Conservation (phyloP, 1,139 yeast genomes). For the Magnusiomyces suaveolens region DNA sequence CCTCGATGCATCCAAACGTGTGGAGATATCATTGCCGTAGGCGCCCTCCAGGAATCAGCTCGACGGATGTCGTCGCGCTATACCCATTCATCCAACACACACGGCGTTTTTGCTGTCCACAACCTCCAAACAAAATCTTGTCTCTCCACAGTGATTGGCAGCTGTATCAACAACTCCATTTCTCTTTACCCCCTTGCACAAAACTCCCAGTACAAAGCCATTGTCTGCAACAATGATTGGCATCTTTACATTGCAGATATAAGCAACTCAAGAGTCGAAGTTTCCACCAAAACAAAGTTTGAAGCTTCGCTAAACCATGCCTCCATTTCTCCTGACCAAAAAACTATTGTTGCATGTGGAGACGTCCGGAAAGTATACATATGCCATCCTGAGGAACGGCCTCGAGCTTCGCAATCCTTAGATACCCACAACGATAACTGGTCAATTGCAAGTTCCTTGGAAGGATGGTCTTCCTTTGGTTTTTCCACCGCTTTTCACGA, state of each 20-base stretch:
- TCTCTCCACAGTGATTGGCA: slow-evolving; percentile 55
- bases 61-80: slow-evolving; percentile 21
- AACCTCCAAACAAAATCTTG: slow-evolving; percentile 41
- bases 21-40: slow-evolving; percentile 53
- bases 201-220: slow-evolving; percentile 36
- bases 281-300: slow-evolving; percentile 37
- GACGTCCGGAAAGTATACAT: slow-evolving; percentile 47
- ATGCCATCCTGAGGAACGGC: slow-evolving; percentile 36
- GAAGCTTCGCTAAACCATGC: slow-evolving; percentile 51
- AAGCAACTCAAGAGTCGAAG: slow-evolving; percentile 37
- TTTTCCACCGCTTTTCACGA: slow-evolving; percentile 74
- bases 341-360: slow-evolving; percentile 49
- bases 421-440: slow-evolving; percentile 12
- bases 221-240: slow-evolving; percentile 76
- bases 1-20: slow-evolving; percentile 64
- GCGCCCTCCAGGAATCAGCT: slow-evolving; percentile 47
- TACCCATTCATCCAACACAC: slow-evolving; percentile 22
- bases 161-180: slow-evolving; percentile 78
- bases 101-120: slow-evolving; percentile 54
- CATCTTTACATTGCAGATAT: slow-evolving; percentile 58
- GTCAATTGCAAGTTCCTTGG: slow-evolving; percentile 32
- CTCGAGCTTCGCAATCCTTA: slow-evolving; percentile 4
- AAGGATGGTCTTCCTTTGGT: slow-evolving; percentile 65
- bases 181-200: slow-evolving; percentile 35
- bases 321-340: slow-evolving; percentile 48